Conservation (phyloP, 305 asterid genomes). For the Withania somnifera region DNA sequence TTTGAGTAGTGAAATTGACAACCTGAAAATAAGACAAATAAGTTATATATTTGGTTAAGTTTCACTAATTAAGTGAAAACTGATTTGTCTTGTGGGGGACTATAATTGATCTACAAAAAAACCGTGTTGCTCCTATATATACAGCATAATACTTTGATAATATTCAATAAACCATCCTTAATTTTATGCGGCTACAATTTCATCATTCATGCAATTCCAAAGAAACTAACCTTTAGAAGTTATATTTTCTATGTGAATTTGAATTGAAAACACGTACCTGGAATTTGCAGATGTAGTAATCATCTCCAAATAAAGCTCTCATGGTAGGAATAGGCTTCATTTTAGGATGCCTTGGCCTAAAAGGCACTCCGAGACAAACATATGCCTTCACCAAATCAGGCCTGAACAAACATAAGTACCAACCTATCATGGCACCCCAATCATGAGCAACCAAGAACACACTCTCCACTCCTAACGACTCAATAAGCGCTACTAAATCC, state of each 20-base stretch:
- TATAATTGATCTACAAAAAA: neutral
- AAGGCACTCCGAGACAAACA: constrained; percentile 56
- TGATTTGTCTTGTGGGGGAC: too few relatives aligned
- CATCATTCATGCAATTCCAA: neutral
- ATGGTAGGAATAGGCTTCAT: constrained; percentile 47
- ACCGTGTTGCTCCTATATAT: neutral
- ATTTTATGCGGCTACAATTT: neutral
- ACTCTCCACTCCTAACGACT: constrained; percentile 26
- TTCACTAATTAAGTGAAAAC: neutral
- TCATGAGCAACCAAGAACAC: constrained; percentile 77
- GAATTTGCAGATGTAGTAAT: constrained; percentile 88
- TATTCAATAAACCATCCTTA: neutral
- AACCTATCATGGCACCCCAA: constrained; percentile 86
- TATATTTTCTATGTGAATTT: neutral
- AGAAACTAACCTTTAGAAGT: too few relatives aligned
- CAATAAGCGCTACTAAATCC: constrained; percentile 57
- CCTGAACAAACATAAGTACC: constrained; percentile 72
- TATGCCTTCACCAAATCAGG: constrained; percentile 66
- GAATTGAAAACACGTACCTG: constrained; percentile 46
- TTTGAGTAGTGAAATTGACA: neutral
- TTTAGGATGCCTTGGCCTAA: constrained; percentile 59
- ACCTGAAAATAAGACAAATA: neutral
- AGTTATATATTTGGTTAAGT: neutral
- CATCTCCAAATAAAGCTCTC: constrained; percentile 65
- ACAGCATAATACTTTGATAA: neutral